Evolutionary conservation across 2,329 filamentous ascomycete genomes (phyloP), one percentile per base, ranked within the genome.

Genomic region (Raffaelea albimanens): DNA sequence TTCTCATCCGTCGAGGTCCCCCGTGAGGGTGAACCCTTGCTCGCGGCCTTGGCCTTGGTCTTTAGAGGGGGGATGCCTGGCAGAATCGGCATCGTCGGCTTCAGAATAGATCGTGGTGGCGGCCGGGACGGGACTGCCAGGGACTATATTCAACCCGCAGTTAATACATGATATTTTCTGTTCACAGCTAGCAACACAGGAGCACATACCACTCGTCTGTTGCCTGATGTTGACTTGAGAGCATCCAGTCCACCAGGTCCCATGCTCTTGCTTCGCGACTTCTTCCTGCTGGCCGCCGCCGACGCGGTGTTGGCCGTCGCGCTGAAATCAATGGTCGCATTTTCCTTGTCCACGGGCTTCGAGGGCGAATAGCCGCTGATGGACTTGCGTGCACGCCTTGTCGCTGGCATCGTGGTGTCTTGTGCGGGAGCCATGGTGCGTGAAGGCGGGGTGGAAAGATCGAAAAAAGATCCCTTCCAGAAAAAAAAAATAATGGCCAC

Each of bases 231-330:
- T 59, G 83, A 76, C 63, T 85, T 89, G 47, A 94, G 73, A 49
- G 84, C 83, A 70, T 94, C 89, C 41, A 95, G 67, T 22, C 90
- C 89, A 44, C 91, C 93, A 16, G 93, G 91, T 2, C 93, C 93
- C 56, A 98, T 83, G 67, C 91, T 97, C 72, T 96, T 97, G 67
- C 91, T 96, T 55, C 93, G 82, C 50, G 84, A 86, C 67, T 89
- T 91, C 68, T 75, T 76, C 52, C 75, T 70, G 59, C 64, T 72
- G 50, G 69, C 70, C 25, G 69, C 72, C 55, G 73, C 60, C 49
- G 70, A 67, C 54, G 75, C 73, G 21, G 40, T 21, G 10, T 44
- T 22, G 10, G 34, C 46, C 9, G 48, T n/a, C 25, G 43, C 41
- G 51, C 72, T 75, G 48, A 85, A 63, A 55, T 87, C 82, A 40